Evolutionary conservation across 257 asterid genomes (phyloP).

Genomic region (Knoxia roxburghii): DNA sequence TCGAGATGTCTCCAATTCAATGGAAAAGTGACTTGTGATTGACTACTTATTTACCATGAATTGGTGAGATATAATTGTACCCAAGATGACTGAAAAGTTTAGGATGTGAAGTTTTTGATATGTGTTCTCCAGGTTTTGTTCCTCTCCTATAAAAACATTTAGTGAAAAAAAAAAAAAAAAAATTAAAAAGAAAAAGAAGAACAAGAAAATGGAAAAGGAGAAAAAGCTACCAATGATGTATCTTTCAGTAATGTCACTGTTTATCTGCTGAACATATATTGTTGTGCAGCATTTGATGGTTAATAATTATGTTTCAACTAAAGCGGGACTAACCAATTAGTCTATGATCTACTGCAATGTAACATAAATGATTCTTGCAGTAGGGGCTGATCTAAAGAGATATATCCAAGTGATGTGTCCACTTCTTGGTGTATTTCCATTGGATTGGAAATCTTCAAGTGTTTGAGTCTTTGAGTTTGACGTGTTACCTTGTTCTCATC

Average conservation of each 20-base stretch:
- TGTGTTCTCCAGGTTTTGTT: too few species aligned
- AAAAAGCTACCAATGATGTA: neutral
- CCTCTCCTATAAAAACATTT: too few species aligned
- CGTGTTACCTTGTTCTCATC: neutral
- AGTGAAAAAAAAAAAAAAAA: too few species aligned
- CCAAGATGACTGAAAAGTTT: neutral
- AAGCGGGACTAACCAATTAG: neutral
- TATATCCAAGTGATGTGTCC: too few species aligned
- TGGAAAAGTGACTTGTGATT: neutral
- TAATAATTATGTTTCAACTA: neutral
- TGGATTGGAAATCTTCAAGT: neutral
- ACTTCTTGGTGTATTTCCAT: neutral
- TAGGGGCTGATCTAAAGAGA: too few species aligned
- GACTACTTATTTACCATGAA: neutral
- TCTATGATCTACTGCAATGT: neutral
- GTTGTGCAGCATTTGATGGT: neutral
- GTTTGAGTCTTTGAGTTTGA: neutral
- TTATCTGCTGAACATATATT: too few species aligned
- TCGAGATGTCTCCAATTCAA: neutral
- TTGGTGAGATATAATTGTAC: neutral
- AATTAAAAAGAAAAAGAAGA: neutral
- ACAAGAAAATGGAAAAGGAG: neutral
- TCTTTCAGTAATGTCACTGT: too few species aligned
- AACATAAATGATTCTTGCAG: too few species aligned
- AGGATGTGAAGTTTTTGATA: neutral